Percentiles rank a stretch among this genome's conserved stretches.
These are phyloP conservation scores for Cryptococcus sp. DNA, from an alignment of 1,284 basidiomycete species.

Conservation along the genomic window DNA sequence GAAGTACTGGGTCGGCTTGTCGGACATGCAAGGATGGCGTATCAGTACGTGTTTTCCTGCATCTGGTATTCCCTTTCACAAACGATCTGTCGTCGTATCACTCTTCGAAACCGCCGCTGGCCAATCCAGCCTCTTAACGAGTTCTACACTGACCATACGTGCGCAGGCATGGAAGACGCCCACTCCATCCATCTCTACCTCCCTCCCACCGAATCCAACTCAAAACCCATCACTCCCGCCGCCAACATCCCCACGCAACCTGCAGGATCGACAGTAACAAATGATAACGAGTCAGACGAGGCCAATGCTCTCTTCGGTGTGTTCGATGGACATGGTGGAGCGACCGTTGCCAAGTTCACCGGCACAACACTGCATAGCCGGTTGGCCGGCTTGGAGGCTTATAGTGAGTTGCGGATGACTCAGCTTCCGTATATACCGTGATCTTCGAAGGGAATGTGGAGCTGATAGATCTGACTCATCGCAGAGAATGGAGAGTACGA, in stretches of 20 bases:
- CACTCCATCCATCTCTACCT: conserved; percentile 75
- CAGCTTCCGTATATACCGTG: no score
- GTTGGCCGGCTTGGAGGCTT: conserved; percentile 71
- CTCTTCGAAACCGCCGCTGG: neutral
- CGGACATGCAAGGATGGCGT: conserved; percentile 99
- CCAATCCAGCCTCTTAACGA: neutral
- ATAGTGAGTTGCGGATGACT: conserved; percentile 53
- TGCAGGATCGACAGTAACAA: conserved; percentile 51
- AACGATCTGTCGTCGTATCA: neutral
- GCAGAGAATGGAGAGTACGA: conserved; percentile 66
- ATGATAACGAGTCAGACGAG: conserved; percentile 59
- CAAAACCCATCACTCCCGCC: conserved; percentile 46
- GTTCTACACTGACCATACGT: neutral
- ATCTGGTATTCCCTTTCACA: conserved; percentile 53
- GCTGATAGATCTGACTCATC: neutral
- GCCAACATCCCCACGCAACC: conserved; percentile 55
- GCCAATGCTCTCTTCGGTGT: conserved; percentile 83
- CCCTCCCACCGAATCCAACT: conserved; percentile 29
- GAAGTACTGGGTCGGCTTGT: conserved; percentile 76
- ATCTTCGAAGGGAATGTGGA: neutral
- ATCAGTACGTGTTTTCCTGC: conserved; percentile 70
- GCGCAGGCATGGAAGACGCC: conserved; percentile 87
- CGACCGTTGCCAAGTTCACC: conserved; percentile 85
- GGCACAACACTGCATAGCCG: conserved; percentile 86
- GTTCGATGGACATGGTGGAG: conserved; percentile 97